Conservation (phyloP, 495 filamentous ascomycete species). For the Penicillium coffeae region DNA sequence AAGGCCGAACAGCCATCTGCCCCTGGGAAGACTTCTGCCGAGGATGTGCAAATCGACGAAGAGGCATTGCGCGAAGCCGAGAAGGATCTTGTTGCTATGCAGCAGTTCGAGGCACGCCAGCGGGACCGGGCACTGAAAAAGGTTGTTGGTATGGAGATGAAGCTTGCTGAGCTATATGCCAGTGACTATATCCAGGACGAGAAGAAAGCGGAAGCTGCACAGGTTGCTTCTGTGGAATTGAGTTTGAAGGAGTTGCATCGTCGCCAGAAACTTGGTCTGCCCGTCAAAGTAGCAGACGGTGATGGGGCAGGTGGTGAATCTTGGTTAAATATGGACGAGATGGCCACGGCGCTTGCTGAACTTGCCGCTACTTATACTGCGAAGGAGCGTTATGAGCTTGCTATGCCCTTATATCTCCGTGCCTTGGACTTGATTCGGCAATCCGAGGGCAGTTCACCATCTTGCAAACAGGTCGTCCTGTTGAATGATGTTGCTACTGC, state of each 20-base stretch:
- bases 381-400: conserved; percentile 67
- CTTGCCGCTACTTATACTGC: conserved; percentile 69
- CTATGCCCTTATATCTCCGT: conserved; percentile 84
- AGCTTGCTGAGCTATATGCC: conserved; percentile 73
- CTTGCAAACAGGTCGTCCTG: conserved; percentile 70
- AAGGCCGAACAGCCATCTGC: conserved; percentile 17
- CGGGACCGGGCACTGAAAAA: conserved; percentile 67
- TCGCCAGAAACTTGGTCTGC: conserved; percentile 57
- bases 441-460: conserved; percentile 40
- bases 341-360: conserved; percentile 65
- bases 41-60: conserved; percentile 22
- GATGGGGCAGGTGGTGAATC: conserved; percentile 48
- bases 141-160: conserved; percentile 69
- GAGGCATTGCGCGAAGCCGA: conserved; percentile 14
- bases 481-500: conserved; percentile 32
- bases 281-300: conserved; percentile 22
- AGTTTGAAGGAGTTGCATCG: conserved; percentile 67
- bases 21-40: conserved; percentile 12
- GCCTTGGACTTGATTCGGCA: conserved; percentile 57
- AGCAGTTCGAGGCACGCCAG: conserved; percentile 53
- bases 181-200: conserved; percentile 44
- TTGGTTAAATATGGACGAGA: conserved; percentile 70
- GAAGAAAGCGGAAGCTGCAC: conserved; percentile 64
- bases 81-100: conserved; percentile 17
- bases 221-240: conserved; percentile 82